Conservation (phyloP, 371 early-diverging fungal species). For the Synchytrium microbalum region DNA sequence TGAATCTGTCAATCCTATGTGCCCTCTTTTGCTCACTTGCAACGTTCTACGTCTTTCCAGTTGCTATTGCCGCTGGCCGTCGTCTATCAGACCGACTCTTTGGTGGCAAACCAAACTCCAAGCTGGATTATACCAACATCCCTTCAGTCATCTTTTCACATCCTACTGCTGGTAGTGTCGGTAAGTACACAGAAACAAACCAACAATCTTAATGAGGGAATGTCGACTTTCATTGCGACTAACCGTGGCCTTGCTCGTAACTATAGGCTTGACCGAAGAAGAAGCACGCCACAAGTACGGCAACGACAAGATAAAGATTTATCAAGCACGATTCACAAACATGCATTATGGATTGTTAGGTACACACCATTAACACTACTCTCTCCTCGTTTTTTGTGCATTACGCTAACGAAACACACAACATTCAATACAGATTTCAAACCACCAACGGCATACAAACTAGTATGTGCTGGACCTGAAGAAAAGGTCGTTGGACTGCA, state of each 20-base stretch:
- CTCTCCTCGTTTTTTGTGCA: neutral
- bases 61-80: slow-evolving; percentile 91
- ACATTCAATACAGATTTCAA: slow-evolving; percentile 57
- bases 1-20: neutral
- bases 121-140: slow-evolving; percentile 87
- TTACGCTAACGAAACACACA: neutral
- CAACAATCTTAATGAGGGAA: too few relatives aligned
- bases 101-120: slow-evolving; percentile 61
- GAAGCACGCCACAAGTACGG: slow-evolving; percentile 72
- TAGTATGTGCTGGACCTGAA: slow-evolving; percentile 72
- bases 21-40: slow-evolving; percentile 4
- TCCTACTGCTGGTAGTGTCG: slow-evolving; percentile 84
- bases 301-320: slow-evolving; percentile 71
- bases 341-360: slow-evolving; percentile 80
- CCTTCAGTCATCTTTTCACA: slow-evolving; percentile 97
- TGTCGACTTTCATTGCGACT: neutral
- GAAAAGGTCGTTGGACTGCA: slow-evolving; percentile 96
- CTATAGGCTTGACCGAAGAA: slow-evolving; percentile 57
- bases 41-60: slow-evolving; percentile 15
- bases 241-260: neutral
- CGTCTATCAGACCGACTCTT: slow-evolving; percentile 86
- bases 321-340: slow-evolving; percentile 69
- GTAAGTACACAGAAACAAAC: too few relatives aligned
- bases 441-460: slow-evolving; percentile 81
- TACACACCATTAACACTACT: slow-evolving; percentile 3